A percentile compares a stretch with the other conserved stretches of the same genome.
These are phyloP conservation scores for Silybum marianum DNA, from an alignment of 129 eudicot genomes.

Conservation along the genomic window DNA sequence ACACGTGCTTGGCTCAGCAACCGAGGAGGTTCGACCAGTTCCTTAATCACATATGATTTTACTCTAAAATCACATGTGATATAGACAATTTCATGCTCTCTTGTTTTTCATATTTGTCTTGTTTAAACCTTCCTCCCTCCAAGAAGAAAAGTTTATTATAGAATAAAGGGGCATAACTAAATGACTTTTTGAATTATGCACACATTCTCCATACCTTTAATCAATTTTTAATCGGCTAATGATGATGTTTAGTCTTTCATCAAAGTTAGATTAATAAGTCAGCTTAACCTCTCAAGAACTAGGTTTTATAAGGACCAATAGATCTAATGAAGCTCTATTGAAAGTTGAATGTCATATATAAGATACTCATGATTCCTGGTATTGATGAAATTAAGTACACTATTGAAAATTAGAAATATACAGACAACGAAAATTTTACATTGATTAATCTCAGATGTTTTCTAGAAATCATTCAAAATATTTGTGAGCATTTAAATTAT, in stretches of 20 bases:
- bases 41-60: not conserved
- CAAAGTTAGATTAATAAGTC: too few species aligned
- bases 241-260: not conserved
- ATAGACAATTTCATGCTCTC: not conserved
- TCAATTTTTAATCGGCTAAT: not conserved
- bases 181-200: not conserved
- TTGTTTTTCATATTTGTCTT: not conserved
- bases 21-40: not conserved
- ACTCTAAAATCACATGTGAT: not conserved
- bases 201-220: not conserved
- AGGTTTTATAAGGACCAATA: not conserved
- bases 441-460: not conserved
- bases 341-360: not conserved
- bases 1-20: not conserved
- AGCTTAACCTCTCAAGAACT: not conserved
- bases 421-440: not conserved
- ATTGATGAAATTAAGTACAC: not conserved
- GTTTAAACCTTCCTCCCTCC: not conserved
- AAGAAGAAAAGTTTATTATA: not conserved
- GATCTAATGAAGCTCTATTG: too few species aligned
- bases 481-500: not conserved
- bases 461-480: not conserved
- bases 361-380: not conserved
- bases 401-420: too few species aligned
- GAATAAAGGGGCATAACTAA: not conserved